Evolutionary conservation across 164 flowering plant genomes (phyloP).

Genomic region (Cinnamomum micranthum): DNA sequence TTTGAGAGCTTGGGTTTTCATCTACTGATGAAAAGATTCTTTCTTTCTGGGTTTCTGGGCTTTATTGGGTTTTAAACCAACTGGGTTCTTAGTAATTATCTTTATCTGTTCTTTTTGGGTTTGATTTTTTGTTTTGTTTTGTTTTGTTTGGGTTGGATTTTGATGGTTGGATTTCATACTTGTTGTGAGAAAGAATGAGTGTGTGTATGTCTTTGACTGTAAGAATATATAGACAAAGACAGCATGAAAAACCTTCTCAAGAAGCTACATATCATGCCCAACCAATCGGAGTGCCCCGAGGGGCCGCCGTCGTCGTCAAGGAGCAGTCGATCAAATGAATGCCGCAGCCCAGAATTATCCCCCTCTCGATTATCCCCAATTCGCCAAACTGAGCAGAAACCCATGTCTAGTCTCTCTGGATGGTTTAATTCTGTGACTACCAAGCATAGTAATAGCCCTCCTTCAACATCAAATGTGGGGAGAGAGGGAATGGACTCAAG

Average conservation of each 20-base stretch:
- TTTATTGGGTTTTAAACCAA: neutral
- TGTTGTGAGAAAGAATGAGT: neutral
- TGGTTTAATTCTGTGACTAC: constrained; percentile 74
- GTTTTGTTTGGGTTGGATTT: neutral
- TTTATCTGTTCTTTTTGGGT: neutral
- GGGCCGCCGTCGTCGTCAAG: constrained; percentile 39
- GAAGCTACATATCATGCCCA: constrained; percentile 75
- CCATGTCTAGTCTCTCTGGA: constrained; percentile 53
- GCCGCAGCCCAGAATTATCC: constrained; percentile 30
- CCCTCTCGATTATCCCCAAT: constrained; percentile 27
- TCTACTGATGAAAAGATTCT: neutral
- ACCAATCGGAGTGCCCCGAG: constrained; percentile 52
- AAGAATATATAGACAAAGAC: constrained; percentile 1
- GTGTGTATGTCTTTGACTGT: neutral
- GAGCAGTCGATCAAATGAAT: constrained; percentile 34
- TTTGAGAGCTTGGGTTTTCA: constrained; percentile 1
- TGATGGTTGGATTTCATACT: neutral
- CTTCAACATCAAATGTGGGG: constrained; percentile 38
- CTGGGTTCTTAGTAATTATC: neutral
- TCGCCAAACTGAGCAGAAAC: constrained; percentile 39
- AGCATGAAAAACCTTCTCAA: constrained; percentile 76
- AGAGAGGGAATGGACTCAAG: constrained; percentile 43
- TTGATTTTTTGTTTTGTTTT: neutral
- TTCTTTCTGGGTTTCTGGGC: constrained; percentile 7
- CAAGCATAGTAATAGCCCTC: constrained; percentile 50